These are phyloP conservation scores for Gliomastix tumulicola DNA, from an alignment of 2,329 filamentous ascomycete genomes.

Conservation along the genomic window DNA sequence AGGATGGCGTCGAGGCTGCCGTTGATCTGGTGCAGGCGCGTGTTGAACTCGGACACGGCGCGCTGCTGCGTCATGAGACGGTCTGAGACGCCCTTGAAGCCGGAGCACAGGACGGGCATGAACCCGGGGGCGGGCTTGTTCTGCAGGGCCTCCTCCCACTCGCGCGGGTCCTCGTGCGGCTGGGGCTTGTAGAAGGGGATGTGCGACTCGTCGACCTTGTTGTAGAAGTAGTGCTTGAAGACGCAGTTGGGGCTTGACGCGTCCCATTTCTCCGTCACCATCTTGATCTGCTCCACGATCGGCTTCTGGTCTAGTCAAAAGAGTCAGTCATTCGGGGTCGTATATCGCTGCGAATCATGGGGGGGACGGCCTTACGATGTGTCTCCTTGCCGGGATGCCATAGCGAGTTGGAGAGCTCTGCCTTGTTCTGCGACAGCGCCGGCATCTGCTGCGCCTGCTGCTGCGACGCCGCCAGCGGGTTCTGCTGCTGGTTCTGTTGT, in stretches of 20 bases:
- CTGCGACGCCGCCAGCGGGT: conserved; percentile 19
- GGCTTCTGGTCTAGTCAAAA: conserved; percentile 58
- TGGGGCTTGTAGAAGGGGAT: conserved; percentile 72
- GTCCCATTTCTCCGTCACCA: conserved; percentile 69
- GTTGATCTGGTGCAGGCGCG: conserved; percentile 73
- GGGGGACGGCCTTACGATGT: conserved; percentile 37
- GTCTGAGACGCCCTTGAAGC: conserved; percentile 65
- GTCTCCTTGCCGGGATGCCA: conserved; percentile 46
- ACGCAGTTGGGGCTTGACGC: conserved; percentile 60
- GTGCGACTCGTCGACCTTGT: conserved; percentile 67
- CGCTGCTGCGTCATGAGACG: conserved; percentile 67
- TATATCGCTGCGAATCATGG: not conserved
- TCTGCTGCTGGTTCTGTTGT: conserved; percentile 31
- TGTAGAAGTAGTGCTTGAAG: conserved; percentile 84
- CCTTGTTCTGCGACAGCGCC: conserved; percentile 34
- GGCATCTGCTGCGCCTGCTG: conserved; percentile 35
- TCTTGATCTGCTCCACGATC: conserved; percentile 65
- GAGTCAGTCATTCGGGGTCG: not conserved
- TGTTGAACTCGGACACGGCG: conserved; percentile 63
- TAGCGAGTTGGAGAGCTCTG: conserved; percentile 39
- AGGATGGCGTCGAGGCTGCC: conserved; percentile 64
- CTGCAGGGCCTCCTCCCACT: conserved; percentile 78
- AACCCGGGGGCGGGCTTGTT: conserved; percentile 71
- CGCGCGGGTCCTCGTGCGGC: conserved; percentile 63
- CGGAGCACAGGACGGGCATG: conserved; percentile 69